Conservation (phyloP, 2,329 filamentous ascomycete genomes). For the Phaeosphaeriaceae sp. region DNA sequence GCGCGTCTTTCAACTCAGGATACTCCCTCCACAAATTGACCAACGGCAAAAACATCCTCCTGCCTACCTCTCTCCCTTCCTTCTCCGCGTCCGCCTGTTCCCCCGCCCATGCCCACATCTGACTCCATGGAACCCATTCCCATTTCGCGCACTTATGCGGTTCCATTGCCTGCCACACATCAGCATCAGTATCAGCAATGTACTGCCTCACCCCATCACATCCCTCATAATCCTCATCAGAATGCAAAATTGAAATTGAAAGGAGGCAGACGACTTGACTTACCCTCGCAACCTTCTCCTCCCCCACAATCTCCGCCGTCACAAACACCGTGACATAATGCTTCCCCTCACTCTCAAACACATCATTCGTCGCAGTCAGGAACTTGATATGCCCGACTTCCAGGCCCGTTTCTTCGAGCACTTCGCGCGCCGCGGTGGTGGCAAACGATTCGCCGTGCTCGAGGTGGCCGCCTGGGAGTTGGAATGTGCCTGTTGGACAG, state of each 20-base stretch:
- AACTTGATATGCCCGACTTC: slow-evolving; percentile 60
- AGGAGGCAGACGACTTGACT: no score
- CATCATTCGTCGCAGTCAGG: slow-evolving; percentile 70
- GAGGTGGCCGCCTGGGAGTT: slow-evolving; percentile 77
- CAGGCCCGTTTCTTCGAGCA: slow-evolving; percentile 71
- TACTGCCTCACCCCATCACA: no score
- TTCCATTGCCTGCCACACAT: slow-evolving; percentile 46
- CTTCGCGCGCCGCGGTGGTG: slow-evolving; percentile 70
- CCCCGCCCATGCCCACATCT: slow-evolving; percentile 50
- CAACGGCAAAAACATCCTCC: slow-evolving; percentile 56
- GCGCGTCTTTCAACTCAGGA: slow-evolving; percentile 34
- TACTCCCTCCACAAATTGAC: slow-evolving; percentile 52
- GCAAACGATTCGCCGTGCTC: slow-evolving; percentile 71
- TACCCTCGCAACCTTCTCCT: slow-evolving; percentile 61
- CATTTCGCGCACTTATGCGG: slow-evolving; percentile 63
- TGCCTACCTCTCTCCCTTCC: slow-evolving; percentile 32
- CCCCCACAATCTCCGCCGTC: slow-evolving; percentile 58
- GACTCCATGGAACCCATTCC: slow-evolving; percentile 61
- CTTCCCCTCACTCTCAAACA: slow-evolving; percentile 65
- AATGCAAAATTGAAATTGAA: no score
- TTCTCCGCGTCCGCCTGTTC: slow-evolving; percentile 39
- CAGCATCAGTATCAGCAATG: slow-evolving; percentile 8
- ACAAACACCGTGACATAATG: slow-evolving; percentile 81
- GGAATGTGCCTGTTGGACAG: slow-evolving; percentile 60
- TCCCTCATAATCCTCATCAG: no score